These are phyloP conservation scores for Coniferiporia weirii DNA, from an alignment of 1,284 basidiomycete species.

Conservation along the genomic window DNA sequence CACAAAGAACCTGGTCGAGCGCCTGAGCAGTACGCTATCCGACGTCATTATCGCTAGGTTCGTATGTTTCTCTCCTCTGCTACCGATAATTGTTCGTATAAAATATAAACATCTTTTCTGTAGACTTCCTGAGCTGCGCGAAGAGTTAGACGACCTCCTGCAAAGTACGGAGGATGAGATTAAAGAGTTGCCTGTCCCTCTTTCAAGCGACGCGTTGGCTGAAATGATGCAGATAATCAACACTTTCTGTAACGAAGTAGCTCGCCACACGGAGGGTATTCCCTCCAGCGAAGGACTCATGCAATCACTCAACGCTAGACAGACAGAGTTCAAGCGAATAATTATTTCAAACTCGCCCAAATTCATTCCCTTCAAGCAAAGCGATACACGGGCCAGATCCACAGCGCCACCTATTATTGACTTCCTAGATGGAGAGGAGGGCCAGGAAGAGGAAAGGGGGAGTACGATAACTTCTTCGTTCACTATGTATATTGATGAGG, in stretches of 20 bases:
- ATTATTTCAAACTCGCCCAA: slow-evolving; percentile 51
- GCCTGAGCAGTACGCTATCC: slow-evolving; percentile 50
- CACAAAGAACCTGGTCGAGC: slow-evolving; percentile 48
- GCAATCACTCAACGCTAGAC: slow-evolving; percentile 47
- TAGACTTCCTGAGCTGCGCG: slow-evolving; percentile 62
- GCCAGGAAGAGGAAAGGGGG: slow-evolving; percentile 19
- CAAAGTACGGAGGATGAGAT: slow-evolving; percentile 34
- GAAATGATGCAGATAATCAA: slow-evolving; percentile 48
- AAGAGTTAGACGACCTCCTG: slow-evolving; percentile 43
- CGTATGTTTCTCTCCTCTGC: background rate
- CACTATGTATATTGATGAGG: slow-evolving; percentile 50
- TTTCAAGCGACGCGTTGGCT: slow-evolving; percentile 47
- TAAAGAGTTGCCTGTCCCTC: slow-evolving; percentile 42
- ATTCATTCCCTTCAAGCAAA: slow-evolving; percentile 32
- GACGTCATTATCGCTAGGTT: slow-evolving; percentile 55
- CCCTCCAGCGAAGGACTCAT: slow-evolving; percentile 44
- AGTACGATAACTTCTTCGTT: too few species aligned
- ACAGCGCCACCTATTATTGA: background rate
- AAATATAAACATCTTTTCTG: background rate
- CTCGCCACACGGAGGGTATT: slow-evolving; percentile 46
- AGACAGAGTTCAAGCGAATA: slow-evolving; percentile 39
- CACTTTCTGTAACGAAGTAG: slow-evolving; percentile 41
- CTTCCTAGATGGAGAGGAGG: slow-evolving; percentile 11
- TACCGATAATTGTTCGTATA: background rate
- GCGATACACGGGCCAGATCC: background rate